Conservation (phyloP, 176 grass and related monocot species). For the Cenchrus purpureus region DNA sequence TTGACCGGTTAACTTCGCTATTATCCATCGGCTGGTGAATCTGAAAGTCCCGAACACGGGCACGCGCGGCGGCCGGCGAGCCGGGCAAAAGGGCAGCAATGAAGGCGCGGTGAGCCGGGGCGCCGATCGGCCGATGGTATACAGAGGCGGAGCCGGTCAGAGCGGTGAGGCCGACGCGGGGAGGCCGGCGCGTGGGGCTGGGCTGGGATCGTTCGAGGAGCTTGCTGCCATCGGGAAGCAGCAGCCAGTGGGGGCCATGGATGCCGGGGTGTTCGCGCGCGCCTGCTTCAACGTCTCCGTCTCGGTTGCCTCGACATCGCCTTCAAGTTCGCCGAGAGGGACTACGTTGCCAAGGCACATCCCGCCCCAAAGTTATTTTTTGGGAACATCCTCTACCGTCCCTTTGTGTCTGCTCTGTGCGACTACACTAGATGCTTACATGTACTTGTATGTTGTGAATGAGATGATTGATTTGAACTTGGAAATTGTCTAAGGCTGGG, state of each 20-base stretch:
- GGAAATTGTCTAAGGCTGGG: background rate
- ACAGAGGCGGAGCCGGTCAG: too few species aligned
- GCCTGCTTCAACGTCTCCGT: conserved; percentile 88
- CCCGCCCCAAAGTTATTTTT: too few species aligned
- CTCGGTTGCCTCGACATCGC: conserved; percentile 90
- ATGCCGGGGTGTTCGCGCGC: conserved; percentile 63
- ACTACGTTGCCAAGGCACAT: conserved; percentile 91
- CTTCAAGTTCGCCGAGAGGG: conserved; percentile 98
- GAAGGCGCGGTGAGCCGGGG: too few species aligned
- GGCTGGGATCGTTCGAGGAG: conserved; percentile 74
- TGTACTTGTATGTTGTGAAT: background rate
- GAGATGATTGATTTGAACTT: background rate
- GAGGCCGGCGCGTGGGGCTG: background rate
- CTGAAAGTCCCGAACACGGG: too few species aligned
- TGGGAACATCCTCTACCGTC: too few species aligned
- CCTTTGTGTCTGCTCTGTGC: background rate
- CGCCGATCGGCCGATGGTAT: too few species aligned
- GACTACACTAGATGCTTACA: background rate
- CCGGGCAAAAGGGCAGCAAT: too few species aligned
- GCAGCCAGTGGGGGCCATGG: conserved; percentile 41
- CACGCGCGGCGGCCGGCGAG: too few species aligned
- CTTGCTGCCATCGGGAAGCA: conserved; percentile 52
- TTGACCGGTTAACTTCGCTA: too few species aligned
- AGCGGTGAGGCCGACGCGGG: background rate
- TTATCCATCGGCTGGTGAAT: too few species aligned